Percentiles rank a stretch among this genome's conserved stretches.
These are phyloP conservation scores for Cucurbita pepo DNA, from an alignment of 306 rosid genomes.

Conservation along the genomic window DNA sequence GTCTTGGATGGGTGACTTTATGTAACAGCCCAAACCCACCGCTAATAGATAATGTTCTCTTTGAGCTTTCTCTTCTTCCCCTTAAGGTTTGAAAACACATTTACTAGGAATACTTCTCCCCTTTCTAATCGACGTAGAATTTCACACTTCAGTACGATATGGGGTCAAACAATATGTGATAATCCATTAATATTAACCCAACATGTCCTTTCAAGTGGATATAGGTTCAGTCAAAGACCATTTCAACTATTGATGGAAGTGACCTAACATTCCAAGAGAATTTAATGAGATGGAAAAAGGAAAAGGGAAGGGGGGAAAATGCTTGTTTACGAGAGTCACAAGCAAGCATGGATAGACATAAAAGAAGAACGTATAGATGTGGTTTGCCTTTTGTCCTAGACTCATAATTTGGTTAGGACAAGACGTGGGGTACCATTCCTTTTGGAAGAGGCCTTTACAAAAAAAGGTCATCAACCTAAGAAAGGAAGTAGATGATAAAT, in stretches of 20 bases:
- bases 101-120: too few species aligned
- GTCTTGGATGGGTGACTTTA: not conserved
- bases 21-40: too few species aligned
- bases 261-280: not conserved
- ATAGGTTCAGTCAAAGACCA: not conserved
- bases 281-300: not conserved
- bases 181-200: not conserved
- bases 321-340: not conserved
- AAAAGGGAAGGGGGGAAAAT: not conserved
- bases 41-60: too few species aligned
- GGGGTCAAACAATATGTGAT: not conserved
- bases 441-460: conserved; percentile 16
- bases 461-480: conserved; percentile 14
- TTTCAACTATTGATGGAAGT: not conserved
- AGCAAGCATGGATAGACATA: not conserved
- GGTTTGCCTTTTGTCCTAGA: not conserved
- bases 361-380: not conserved
- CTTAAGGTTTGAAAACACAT: too few species aligned
- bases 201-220: not conserved
- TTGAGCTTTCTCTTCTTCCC: too few species aligned
- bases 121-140: too few species aligned
- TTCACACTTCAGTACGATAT: not conserved
- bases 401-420: not conserved
- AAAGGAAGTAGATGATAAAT: not conserved
- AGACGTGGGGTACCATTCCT: conserved; percentile 22